Base-by-base conservation (phyloP, 768 basidiomycete genomes). In the Candolleomyces aberdarensis region DNA sequence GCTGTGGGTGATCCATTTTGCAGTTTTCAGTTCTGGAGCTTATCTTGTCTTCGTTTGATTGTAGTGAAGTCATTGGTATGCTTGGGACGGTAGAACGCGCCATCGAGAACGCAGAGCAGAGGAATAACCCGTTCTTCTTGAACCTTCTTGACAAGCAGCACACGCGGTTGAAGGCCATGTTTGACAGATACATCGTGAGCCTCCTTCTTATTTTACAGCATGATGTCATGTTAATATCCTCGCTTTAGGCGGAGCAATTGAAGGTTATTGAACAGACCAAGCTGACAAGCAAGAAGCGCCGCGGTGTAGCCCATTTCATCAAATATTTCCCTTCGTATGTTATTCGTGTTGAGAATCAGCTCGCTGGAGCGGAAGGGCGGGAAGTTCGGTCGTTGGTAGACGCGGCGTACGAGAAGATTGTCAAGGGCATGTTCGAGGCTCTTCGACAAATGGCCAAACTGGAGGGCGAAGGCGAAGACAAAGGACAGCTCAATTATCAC, bases 361-460 rank as follows among this genome's bases (percentile, higher is more conserved):
- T 98, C 19, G 76, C 88, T 51, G 89, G 87, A 9, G 84, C 86
- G 10, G 88, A 92, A 66, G 83, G 78, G 4, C 80, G 94, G 59
- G 91, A 91, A 67, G 87, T 96, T 63, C 86, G 96, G 36, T 75
- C 76, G 9, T 83, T 76, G 52, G 91, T 97, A 39, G 90, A 98
- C 68, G 75, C 78, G 5, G 89, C 92, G 0, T 97, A 98, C 69
- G 94, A 96, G 70, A 86, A 81, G 66, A 91, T 98, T 47, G 90
- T 94, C 41, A 86, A 89, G 62, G 80, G 87, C 47, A 97, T 98
- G 85, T 96, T 98, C 69, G 95, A 94, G 49, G 89, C 86, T 14
- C 73, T 98, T 63, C 95, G 94, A 74, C 94, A 96, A 62, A 93
- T 98, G 85, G 96, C 96, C 11, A 98, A 97, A 72, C 76, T 96